Conservation (phyloP, 805 yeast genomes). For the Lipomyces yamadae region DNA sequence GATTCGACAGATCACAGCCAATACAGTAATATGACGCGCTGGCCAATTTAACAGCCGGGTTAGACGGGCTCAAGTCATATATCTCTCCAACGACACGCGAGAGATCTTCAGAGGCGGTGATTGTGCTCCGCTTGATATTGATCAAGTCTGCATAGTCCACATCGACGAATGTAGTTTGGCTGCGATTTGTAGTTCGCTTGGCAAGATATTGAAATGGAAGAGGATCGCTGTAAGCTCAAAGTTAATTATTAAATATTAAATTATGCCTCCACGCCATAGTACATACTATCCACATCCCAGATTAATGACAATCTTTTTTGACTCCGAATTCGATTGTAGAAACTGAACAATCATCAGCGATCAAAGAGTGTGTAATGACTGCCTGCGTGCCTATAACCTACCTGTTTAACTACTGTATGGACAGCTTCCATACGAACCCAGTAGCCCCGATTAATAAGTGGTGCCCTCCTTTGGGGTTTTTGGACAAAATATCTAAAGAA, state of each 20-base stretch:
- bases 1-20: constrained; percentile 67
- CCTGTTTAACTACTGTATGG: constrained; percentile 55
- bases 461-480: constrained; percentile 70
- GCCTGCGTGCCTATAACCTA: constrained; percentile 40
- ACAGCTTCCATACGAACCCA: constrained; percentile 81
- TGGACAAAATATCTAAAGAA: constrained; percentile 73
- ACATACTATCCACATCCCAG: constrained; percentile 73
- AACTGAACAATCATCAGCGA: constrained; percentile 14
- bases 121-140: constrained; percentile 58
- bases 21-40: constrained; percentile 59
- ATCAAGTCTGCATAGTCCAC: constrained; percentile 77
- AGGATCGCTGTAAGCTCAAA: constrained; percentile 51
- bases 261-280: constrained; percentile 39
- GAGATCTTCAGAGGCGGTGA: constrained; percentile 56
- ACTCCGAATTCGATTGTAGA: constrained; percentile 27
- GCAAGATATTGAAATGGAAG: constrained; percentile 59
- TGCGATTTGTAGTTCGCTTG: constrained; percentile 38
- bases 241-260: constrained; percentile 27
- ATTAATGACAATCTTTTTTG: constrained; percentile 57
- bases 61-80: background rate
- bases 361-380: background rate
- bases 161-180: constrained; percentile 62
- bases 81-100: constrained; percentile 16
- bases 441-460: constrained; percentile 81
- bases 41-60: constrained; percentile 38